A percentile compares a stretch with the other conserved stretches of the same genome.
phyloP scores from a whole-genome alignment of 2,329 filamentous ascomycete species.

The Aspergillus calidoustus region DNA sequence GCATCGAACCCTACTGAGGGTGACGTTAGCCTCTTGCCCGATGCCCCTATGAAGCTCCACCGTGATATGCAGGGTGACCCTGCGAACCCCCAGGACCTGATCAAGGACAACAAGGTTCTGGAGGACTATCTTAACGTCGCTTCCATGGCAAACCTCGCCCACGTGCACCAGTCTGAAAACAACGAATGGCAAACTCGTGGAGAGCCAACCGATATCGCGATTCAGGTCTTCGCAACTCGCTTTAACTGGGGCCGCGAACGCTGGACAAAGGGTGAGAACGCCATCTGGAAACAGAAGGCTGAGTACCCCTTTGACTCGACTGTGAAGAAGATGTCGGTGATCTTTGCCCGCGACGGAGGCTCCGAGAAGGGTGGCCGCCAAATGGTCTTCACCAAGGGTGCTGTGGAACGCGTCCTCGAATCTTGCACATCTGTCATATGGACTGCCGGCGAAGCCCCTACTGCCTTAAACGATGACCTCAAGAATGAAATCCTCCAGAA shows the following conservation, averaged over 20 bases:
- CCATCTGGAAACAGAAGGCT: slow-evolving; percentile 62
- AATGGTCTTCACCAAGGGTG: slow-evolving; percentile 52
- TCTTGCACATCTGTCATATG: slow-evolving; percentile 61
- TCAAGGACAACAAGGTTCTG: slow-evolving; percentile 55
- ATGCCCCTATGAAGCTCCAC: slow-evolving; percentile 36
- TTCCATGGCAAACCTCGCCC: slow-evolving; percentile 68
- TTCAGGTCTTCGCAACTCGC: slow-evolving; percentile 73
- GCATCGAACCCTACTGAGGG: slow-evolving; percentile 63
- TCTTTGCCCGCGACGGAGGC: slow-evolving; percentile 53
- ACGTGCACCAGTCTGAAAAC: slow-evolving; percentile 60
- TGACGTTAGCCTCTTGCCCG: slow-evolving; percentile 47
- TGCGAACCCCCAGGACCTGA: slow-evolving; percentile 37
- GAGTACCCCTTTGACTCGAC: slow-evolving; percentile 77
- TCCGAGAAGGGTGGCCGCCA: slow-evolving; percentile 22
- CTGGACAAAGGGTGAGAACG: slow-evolving; percentile 55
- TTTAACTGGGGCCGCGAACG: slow-evolving; percentile 66
- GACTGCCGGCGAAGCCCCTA: slow-evolving; percentile 40
- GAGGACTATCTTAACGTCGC: slow-evolving; percentile 65
- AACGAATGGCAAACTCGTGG: slow-evolving; percentile 66
- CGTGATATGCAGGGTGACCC: slow-evolving; percentile 32
- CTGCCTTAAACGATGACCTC: slow-evolving; percentile 58
- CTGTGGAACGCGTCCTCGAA: slow-evolving; percentile 70
- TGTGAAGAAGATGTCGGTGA: slow-evolving; percentile 77
- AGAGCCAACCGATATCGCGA: slow-evolving; percentile 74
- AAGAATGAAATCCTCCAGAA: slow-evolving; percentile 64